phyloP scores from a whole-genome alignment of 1,284 basidiomycete species.

The Puccinia horiana region DNA sequence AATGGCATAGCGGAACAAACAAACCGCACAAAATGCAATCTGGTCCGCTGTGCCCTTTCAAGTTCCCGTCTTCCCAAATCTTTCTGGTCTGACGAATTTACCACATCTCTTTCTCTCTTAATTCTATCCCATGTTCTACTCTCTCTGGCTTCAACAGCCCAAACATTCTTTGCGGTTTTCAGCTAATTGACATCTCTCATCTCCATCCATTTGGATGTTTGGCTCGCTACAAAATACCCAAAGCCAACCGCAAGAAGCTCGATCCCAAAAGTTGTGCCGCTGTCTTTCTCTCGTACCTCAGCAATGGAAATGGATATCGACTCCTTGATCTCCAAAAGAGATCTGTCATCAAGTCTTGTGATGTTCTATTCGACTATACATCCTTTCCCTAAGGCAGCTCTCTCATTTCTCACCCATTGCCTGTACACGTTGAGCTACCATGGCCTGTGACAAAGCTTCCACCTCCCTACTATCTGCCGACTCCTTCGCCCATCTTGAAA shows the following conservation, averaged over 20 bases:
- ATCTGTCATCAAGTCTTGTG: not conserved
- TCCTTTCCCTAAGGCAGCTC: not conserved
- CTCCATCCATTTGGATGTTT: slow-evolving; percentile 27
- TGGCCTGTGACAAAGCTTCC: no score
- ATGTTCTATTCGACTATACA: slow-evolving; percentile 10
- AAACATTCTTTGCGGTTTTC: not conserved
- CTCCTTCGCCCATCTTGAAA: no score
- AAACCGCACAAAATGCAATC: no score
- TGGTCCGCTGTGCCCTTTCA: no score
- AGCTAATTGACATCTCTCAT: not conserved
- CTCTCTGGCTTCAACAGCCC: not conserved
- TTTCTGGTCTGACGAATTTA: no score
- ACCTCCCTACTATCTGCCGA: no score
- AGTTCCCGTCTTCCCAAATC: no score
- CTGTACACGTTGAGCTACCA: no score
- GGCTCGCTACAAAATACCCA: not conserved
- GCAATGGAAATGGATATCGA: slow-evolving; percentile 6
- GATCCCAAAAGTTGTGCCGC: not conserved
- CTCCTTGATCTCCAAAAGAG: not conserved
- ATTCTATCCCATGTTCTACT: no score
- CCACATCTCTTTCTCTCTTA: no score
- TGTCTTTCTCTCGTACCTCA: slow-evolving; percentile 9
- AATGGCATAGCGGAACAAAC: slow-evolving; percentile 16
- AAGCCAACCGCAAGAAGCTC: not conserved
- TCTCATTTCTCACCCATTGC: not conserved